A percentile compares a stretch with the other conserved stretches of the same genome.
phyloP scores from a whole-genome alignment of 345 rosid species.

The Garcia nutans region DNA sequence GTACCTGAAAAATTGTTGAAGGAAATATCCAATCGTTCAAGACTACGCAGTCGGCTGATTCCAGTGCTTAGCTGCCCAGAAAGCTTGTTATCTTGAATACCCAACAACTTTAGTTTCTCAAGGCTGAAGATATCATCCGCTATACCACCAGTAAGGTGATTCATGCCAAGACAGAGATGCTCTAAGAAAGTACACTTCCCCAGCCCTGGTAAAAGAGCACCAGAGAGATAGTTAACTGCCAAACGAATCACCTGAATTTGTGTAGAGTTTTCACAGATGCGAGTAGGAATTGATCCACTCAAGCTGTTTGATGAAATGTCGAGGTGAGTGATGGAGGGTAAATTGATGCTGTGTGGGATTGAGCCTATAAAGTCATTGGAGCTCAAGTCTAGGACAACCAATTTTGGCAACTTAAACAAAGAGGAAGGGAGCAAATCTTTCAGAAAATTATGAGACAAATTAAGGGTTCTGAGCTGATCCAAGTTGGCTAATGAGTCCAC shows the following conservation, averaged over 20 bases:
- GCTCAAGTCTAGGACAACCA: conserved; percentile 59
- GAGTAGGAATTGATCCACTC: conserved; percentile 48
- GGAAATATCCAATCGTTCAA: conserved; percentile 58
- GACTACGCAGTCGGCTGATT: conserved; percentile 43
- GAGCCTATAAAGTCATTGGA: conserved; percentile 48
- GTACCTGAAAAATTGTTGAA: conserved; percentile 48
- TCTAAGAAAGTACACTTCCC: conserved; percentile 46
- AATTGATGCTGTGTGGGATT: conserved; percentile 39
- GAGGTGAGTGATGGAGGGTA: conserved; percentile 45
- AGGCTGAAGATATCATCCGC: conserved; percentile 51
- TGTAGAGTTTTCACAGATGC: conserved; percentile 49
- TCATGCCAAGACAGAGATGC: conserved; percentile 59
- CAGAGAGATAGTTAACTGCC: conserved; percentile 56
- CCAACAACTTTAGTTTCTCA: conserved; percentile 36
- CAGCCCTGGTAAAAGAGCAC: conserved; percentile 43
- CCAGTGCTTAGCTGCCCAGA: conserved; percentile 45
- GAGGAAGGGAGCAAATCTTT: conserved; percentile 48
- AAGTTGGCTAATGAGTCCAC: conserved; percentile 48
- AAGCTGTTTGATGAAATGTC: conserved; percentile 51
- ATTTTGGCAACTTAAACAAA: conserved; percentile 41
- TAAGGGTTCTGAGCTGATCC: conserved; percentile 48
- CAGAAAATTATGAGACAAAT: conserved; percentile 58
- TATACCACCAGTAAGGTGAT: conserved; percentile 53
- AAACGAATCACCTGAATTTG: conserved; percentile 33
- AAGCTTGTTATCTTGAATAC: conserved; percentile 52